phyloP scores from a whole-genome alignment of 805 yeast species.

The Ogataea minuta region DNA sequence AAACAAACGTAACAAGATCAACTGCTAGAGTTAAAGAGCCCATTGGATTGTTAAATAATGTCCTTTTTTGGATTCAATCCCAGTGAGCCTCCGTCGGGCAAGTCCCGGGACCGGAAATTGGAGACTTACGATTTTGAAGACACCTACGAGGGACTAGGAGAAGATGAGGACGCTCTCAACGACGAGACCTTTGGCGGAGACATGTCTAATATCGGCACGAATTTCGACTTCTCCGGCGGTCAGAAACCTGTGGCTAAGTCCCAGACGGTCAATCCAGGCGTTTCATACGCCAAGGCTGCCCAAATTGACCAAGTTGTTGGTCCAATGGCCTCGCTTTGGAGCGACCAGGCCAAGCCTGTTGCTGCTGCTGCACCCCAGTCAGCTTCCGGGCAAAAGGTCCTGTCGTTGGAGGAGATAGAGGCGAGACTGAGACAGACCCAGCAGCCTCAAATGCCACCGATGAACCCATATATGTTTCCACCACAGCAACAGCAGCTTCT shows the following conservation, averaged over 20 bases:
- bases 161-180: conserved; percentile 75
- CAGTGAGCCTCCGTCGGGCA: conserved; percentile 35
- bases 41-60: conserved; percentile 35
- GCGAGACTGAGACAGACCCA: conserved; percentile 62
- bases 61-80: conserved; percentile 69
- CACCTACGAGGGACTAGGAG: conserved; percentile 77
- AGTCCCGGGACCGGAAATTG: conserved; percentile 19
- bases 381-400: conserved; percentile 40
- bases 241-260: conserved; percentile 15
- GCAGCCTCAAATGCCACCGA: conserved; percentile 20
- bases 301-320: conserved; percentile 45
- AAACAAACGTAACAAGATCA: conserved; percentile 5
- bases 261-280: conserved; percentile 22
- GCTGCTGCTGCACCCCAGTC: conserved; percentile 23
- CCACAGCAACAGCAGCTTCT: conserved; percentile 33
- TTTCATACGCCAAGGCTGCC: conserved; percentile 46
- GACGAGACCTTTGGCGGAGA: conserved; percentile 74
- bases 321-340: conserved; percentile 76
- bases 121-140: conserved; percentile 75
- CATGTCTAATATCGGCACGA: conserved; percentile 45
- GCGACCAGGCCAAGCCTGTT: conserved; percentile 31
- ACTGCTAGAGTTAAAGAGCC: background rate
- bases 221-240: conserved; percentile 60
- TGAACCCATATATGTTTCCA: conserved; percentile 30
- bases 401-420: conserved; percentile 83